These are phyloP conservation scores for Euryodendron excelsum DNA, from an alignment of 148 eudicot genomes.

Conservation along the genomic window DNA sequence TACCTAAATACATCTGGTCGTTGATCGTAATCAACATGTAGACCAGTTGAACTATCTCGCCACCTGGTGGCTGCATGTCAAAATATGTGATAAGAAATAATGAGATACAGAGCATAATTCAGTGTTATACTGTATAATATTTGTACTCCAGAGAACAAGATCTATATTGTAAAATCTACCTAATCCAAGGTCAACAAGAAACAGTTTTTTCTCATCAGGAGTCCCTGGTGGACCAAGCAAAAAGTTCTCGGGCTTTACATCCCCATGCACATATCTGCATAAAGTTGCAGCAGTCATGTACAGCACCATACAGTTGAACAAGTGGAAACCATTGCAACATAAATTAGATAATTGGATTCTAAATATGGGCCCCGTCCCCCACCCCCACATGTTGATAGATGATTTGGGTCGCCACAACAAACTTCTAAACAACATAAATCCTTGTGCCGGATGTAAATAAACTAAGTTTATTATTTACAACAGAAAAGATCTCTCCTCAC, in stretches of 20 bases:
- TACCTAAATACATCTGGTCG: slow-evolving; percentile 94
- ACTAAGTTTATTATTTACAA: neutral
- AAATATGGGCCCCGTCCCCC: neutral
- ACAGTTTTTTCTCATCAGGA: slow-evolving; percentile 74
- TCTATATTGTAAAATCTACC: slow-evolving; percentile 33
- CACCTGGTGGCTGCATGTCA: slow-evolving; percentile 64
- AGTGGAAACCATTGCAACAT: neutral
- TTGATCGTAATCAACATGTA: slow-evolving; percentile 93
- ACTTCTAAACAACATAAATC: neutral
- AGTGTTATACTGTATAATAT: neutral
- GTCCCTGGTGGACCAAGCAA: slow-evolving; percentile 90
- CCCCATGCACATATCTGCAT: slow-evolving; percentile 88
- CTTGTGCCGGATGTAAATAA: neutral
- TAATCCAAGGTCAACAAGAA: slow-evolving; percentile 91
- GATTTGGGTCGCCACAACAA: neutral
- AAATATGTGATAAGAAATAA: neutral
- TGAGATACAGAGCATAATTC: slow-evolving; percentile 1
- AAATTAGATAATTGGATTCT: neutral
- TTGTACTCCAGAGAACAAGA: slow-evolving; percentile 6
- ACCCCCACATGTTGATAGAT: neutral
- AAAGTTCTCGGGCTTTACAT: slow-evolving; percentile 94
- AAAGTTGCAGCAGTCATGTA: neutral
- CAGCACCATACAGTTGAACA: neutral
- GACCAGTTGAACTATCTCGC: slow-evolving; percentile 64
- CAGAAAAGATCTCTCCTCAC: neutral